A percentile compares a stretch with the other conserved stretches of the same genome.
phyloP scores from a whole-genome alignment of 257 asterid genomes.

The Capsicum chinense region DNA sequence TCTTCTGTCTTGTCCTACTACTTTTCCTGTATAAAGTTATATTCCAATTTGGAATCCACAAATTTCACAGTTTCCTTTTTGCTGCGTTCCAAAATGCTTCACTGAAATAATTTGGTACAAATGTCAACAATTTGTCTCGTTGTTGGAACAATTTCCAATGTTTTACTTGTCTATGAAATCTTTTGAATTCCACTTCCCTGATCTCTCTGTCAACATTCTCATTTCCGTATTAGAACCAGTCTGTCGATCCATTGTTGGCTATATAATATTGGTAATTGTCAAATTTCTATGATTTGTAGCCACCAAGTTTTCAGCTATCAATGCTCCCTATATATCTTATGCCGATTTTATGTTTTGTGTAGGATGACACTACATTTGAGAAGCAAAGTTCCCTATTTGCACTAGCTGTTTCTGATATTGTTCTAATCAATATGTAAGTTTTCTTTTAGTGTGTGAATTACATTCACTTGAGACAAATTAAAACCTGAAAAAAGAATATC shows the following conservation, averaged over 20 bases:
- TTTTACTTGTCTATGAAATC: background rate
- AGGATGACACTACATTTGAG: slow-evolving; percentile 98
- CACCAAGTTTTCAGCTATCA: slow-evolving; percentile 11
- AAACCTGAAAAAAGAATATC: background rate
- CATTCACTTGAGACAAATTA: background rate
- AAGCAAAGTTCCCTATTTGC: slow-evolving; percentile 98
- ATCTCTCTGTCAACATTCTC: background rate
- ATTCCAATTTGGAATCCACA: background rate
- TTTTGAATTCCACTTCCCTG: background rate
- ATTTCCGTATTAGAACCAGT: background rate
- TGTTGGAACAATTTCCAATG: background rate
- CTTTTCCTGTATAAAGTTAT: background rate
- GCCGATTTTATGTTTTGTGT: slow-evolving; percentile 26
- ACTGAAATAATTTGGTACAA: background rate
- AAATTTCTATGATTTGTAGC: slow-evolving; percentile 3
- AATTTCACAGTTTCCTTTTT: background rate
- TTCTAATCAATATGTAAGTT: slow-evolving; percentile 93
- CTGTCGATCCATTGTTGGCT: background rate
- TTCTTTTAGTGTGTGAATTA: slow-evolving; percentile 28
- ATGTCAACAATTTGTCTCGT: background rate
- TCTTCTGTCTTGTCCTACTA: slow-evolving; percentile 16
- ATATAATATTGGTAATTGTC: background rate
- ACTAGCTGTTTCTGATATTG: slow-evolving; percentile 97
- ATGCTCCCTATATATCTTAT: slow-evolving; percentile 25
- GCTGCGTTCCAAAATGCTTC: background rate